Conservation (phyloP, 495 filamentous ascomycete species). For the Penicillium herquei region DNA sequence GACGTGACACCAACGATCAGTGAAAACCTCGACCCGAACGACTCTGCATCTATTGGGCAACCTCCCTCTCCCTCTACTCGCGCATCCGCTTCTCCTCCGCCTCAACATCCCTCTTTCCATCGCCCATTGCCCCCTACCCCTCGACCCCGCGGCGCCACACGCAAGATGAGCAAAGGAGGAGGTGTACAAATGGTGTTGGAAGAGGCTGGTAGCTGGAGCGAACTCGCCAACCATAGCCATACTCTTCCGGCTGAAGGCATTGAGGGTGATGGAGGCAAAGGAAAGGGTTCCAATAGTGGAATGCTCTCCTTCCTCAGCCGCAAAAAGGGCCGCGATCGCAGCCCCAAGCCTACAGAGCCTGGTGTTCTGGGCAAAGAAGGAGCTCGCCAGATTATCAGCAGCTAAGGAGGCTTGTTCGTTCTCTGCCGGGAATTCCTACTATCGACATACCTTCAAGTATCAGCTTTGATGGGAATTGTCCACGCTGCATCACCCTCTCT, state of each 20-base stretch:
- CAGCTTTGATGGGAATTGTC: not conserved
- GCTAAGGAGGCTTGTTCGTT: constrained; percentile 13
- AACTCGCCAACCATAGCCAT: constrained; percentile 78
- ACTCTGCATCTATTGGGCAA: constrained; percentile 20
- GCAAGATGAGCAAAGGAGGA: constrained; percentile 72
- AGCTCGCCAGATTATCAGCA: constrained; percentile 59
- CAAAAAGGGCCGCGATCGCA: constrained; percentile 86
- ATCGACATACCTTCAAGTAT: not conserved
- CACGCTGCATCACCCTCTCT: no score
- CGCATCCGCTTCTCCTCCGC: constrained; percentile 28
- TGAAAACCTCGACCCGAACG: constrained; percentile 33
- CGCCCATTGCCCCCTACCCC: constrained; percentile 33
- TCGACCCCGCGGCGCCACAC: constrained; percentile 35
- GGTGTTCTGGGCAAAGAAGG: constrained; percentile 96
- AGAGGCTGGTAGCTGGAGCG: constrained; percentile 83
- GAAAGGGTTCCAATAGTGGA: constrained; percentile 57
- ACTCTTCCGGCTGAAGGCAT: constrained; percentile 68
- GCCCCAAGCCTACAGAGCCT: constrained; percentile 89
- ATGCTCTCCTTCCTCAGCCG: constrained; percentile 87
- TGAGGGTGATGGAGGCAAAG: constrained; percentile 45
- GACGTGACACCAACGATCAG: constrained; percentile 28
- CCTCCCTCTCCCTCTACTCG: constrained; percentile 24
- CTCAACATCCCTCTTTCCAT: constrained; percentile 35
- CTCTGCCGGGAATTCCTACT: not conserved
- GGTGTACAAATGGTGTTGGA: constrained; percentile 90